Conservation (phyloP, 345 rosid species). For the Tarenaya hassleriana region DNA sequence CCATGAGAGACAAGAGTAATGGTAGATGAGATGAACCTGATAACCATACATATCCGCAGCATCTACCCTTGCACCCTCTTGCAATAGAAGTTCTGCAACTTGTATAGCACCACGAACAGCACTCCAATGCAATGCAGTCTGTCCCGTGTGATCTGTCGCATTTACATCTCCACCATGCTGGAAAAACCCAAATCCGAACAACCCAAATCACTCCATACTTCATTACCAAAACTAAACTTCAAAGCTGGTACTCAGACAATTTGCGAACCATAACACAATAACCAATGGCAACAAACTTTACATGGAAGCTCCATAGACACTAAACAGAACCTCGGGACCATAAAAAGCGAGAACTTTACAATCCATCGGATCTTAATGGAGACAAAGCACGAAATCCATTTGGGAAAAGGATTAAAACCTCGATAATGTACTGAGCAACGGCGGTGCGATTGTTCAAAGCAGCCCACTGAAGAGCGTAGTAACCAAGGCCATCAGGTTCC, state of each 20-base stretch:
- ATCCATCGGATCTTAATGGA: background rate
- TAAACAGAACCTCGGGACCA: too few relatives aligned
- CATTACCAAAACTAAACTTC: background rate
- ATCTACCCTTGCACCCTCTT: conserved; percentile 80
- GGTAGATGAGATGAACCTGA: conserved; percentile 46
- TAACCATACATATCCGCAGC: conserved; percentile 84
- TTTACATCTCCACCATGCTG: conserved; percentile 95
- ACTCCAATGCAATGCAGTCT: conserved; percentile 98
- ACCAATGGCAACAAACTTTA: background rate
- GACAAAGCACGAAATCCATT: conserved; percentile 20
- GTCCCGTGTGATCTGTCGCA: conserved; percentile 81
- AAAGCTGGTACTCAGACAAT: conserved; percentile 9
- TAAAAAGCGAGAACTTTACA: background rate
- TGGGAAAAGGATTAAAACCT: conserved; percentile 31
- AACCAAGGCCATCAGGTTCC: conserved; percentile 82
- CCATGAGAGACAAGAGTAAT: background rate
- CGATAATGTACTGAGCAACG: conserved; percentile 83
- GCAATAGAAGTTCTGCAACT: conserved; percentile 78
- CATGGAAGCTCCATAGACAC: background rate
- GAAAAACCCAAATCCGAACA: conserved; percentile 7
- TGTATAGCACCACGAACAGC: conserved; percentile 93
- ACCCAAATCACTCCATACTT: background rate
- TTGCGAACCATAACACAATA: conserved; percentile 1
- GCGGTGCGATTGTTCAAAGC: conserved; percentile 89
- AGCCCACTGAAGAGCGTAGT: conserved; percentile 94